These are phyloP conservation scores for Fusarium tupiense DNA, from an alignment of 2,329 filamentous ascomycete genomes.

Conservation along the genomic window DNA sequence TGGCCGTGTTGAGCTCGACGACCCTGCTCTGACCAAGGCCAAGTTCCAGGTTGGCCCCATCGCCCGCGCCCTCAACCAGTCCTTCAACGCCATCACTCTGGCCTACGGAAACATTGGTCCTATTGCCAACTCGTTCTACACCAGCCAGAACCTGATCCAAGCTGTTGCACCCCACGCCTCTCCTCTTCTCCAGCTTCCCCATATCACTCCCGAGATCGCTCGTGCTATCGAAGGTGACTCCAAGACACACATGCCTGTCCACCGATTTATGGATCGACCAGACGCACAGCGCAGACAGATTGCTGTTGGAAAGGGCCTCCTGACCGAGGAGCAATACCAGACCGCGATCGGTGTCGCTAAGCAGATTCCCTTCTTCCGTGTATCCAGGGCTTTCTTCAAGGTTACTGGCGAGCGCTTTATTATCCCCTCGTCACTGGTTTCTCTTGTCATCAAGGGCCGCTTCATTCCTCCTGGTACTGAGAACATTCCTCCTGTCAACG, in stretches of 20 bases:
- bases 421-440: conserved; percentile 90
- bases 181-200: conserved; percentile 89
- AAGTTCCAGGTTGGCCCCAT: conserved; percentile 92
- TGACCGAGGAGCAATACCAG: conserved; percentile 81
- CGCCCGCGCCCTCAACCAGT: conserved; percentile 84
- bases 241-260: conserved; percentile 79
- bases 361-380: conserved; percentile 83
- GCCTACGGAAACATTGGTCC: conserved; percentile 87
- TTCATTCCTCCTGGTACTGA: conserved; percentile 88
- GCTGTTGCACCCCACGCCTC: conserved; percentile 85
- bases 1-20: conserved; percentile 85
- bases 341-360: conserved; percentile 79
- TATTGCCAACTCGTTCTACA: conserved; percentile 82
- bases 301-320: conserved; percentile 74
- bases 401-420: conserved; percentile 94
- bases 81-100: conserved; percentile 86
- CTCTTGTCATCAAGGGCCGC: conserved; percentile 93
- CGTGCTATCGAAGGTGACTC: conserved; percentile 78
- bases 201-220: conserved; percentile 77
- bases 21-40: conserved; percentile 78
- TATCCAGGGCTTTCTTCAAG: conserved; percentile 98
- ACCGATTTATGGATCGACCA: conserved; percentile 88
- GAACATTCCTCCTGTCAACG: conserved; percentile 77
- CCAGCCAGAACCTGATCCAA: conserved; percentile 89
- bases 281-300: conserved; percentile 77